phyloP scores from a whole-genome alignment of 768 basidiomycete genomes.

The Rhodotorula babjevae region DNA sequence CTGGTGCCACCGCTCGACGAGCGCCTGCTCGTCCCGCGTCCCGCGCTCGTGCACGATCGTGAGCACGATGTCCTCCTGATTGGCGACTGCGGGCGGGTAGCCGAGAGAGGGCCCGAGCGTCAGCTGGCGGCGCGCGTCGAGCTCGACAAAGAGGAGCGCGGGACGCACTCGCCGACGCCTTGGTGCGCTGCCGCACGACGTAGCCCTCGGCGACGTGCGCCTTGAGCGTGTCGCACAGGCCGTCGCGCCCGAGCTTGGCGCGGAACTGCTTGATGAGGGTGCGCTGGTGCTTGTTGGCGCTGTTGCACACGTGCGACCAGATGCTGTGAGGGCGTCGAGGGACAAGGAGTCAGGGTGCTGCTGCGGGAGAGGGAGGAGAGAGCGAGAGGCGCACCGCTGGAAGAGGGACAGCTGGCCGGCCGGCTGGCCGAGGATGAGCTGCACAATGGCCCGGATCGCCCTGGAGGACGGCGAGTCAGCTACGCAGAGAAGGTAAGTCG shows the following conservation, averaged over 20 bases:
- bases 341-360: not conserved
- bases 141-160: too few species aligned
- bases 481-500: not conserved
- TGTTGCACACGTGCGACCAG: slow-evolving; percentile 24
- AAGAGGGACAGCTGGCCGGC: slow-evolving; percentile 28
- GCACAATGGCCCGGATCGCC: slow-evolving; percentile 34
- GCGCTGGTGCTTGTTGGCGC: slow-evolving; percentile 24
- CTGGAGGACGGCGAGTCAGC: not conserved
- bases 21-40: slow-evolving; percentile 1
- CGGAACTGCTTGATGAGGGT: slow-evolving; percentile 24
- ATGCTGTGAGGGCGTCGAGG: slow-evolving; percentile 2
- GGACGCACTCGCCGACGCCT: slow-evolving; percentile 14
- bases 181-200: slow-evolving; percentile 24
- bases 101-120: not conserved
- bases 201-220: slow-evolving; percentile 28
- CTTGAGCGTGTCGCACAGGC: slow-evolving; percentile 19
- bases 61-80: slow-evolving; percentile 32
- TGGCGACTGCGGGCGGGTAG: slow-evolving; percentile 7
- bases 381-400: slow-evolving; percentile 12
- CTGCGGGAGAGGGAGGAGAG: not conserved
- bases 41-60: slow-evolving; percentile 33
- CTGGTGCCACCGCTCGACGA: slow-evolving; percentile 19
- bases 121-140: not conserved
- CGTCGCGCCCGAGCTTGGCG: slow-evolving; percentile 8
- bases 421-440: slow-evolving; percentile 35